A percentile compares a stretch with the other conserved stretches of the same genome.
phyloP scores from a whole-genome alignment of 2,329 filamentous ascomycete species.

The Aureobasidium pullulans region DNA sequence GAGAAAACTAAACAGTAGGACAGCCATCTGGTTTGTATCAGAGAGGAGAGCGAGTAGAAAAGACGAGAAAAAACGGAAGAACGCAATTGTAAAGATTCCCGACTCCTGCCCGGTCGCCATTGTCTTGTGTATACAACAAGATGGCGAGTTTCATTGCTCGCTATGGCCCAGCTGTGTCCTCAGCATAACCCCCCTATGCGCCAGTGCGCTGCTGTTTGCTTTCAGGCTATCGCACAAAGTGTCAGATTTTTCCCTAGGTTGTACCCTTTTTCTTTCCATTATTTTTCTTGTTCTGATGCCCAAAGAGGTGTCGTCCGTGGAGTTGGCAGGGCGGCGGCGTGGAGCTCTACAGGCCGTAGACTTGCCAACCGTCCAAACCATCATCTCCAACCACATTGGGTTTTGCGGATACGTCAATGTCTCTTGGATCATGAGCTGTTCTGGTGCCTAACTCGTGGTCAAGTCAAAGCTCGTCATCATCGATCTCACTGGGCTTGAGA shows the following conservation, averaged over 20 bases:
- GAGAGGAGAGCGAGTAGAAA: not conserved
- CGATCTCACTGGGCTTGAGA: conserved; percentile 94
- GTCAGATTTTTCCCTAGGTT: not conserved
- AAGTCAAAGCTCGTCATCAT: conserved; percentile 78
- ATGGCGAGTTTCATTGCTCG: not conserved
- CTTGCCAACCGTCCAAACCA: conserved; percentile 8
- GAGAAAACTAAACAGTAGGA: too few relatives aligned
- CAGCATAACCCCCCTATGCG: not conserved
- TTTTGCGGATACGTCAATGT: not conserved
- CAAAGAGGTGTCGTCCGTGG: not conserved
- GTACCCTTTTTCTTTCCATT: not conserved
- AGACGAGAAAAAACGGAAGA: not conserved
- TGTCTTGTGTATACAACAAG: conserved; percentile 7
- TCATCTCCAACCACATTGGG: conserved; percentile 4
- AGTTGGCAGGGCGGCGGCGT: not conserved
- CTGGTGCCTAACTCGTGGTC: conserved; percentile 37
- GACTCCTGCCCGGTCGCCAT: not conserved
- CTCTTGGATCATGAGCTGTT: conserved; percentile 22
- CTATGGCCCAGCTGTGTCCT: not conserved
- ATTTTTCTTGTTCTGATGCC: not conserved
- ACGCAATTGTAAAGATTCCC: not conserved
- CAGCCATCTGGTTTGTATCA: not conserved
- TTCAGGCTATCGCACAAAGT: not conserved
- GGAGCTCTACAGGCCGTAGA: conserved; percentile 6
- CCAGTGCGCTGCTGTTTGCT: not conserved